Evolutionary conservation across 495 filamentous ascomycete species (phyloP), one percentile per base, ranked within the genome.

Genomic region (Neurospora tetrasperma): DNA sequence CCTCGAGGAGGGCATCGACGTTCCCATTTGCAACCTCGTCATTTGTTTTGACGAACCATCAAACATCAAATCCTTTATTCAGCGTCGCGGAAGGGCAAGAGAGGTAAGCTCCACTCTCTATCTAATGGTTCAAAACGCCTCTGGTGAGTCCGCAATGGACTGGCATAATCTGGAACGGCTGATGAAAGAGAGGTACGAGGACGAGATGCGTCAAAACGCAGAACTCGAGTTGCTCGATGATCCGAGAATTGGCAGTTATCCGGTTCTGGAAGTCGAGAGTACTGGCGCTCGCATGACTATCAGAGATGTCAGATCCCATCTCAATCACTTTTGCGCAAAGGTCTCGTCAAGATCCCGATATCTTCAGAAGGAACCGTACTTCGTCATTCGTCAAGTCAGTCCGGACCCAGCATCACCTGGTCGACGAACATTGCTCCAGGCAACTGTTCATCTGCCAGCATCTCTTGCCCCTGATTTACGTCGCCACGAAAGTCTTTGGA

Each of bases 1-100:
- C 1, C 83, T 97, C 0, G 95, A 98, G 80, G 96, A 99, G 81
- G 96, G 95, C 0, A 92, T 99, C 46, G 95, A 98, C 79, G 86
- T 98, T 3, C 90, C 91, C 10, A 89, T 90, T 8, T 98, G 95
- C 79, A 92, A 95, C 76, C 77, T 93, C 42, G 93, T 98, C 14
- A 85, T 97, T n/a, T 96, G 93, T 77, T 97, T 92, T 76, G 89
- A 97, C 73, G 82, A 85, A 46, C 93, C 93, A 5, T 79, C 83
- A 7, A 95, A 91, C 71, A 81, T 97, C 40, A 95, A 94, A 76
- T 92, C 93, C 0, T 97, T 95, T 79, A 89, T 99, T 20, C 95
- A 99, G 79, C 87, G 94, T 27, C 89, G 95, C 18, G 95, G 95
- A 2, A 85, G 96, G 71, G 95, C 95, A 7, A 86, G 96, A 54